A percentile compares a stretch with the other conserved stretches of the same genome.
Conservation (phyloP, 495 filamentous ascomycete genomes). For the Aspergillus sparsus region DNA sequence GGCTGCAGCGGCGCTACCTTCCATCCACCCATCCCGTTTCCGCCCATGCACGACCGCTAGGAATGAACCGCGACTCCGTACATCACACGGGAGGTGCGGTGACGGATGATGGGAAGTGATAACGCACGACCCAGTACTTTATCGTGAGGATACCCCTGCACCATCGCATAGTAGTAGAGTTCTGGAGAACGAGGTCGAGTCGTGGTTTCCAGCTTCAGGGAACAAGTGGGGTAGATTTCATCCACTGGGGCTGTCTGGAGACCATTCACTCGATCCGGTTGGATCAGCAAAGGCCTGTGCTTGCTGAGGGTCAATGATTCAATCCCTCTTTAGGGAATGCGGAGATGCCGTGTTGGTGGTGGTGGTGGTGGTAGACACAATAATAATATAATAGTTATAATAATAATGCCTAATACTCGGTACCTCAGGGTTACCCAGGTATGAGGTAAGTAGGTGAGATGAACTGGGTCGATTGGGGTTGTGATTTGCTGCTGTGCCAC, state of each 20-base stretch:
- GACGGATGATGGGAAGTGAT: not conserved
- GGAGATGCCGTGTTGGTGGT: no score
- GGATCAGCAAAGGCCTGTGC: not conserved
- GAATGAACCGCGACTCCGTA: not conserved
- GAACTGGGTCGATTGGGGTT: no score
- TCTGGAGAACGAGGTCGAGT: not conserved
- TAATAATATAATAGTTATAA: not conserved
- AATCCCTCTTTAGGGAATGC: not conserved
- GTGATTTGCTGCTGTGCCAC: not conserved
- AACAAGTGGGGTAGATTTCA: not conserved
- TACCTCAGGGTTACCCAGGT: no score
- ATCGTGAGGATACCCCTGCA: conserved; percentile 2
- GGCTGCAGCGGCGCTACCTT: not conserved
- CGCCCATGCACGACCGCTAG: not conserved
- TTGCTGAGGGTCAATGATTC: not conserved
- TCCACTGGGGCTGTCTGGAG: not conserved
- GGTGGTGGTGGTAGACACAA: not conserved
- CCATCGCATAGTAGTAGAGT: not conserved
- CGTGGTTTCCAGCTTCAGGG: not conserved
- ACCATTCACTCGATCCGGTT: not conserved
- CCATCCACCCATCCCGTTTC: not conserved
- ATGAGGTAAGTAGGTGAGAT: no score
- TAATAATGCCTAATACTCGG: no score
- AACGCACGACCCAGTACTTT: conserved; percentile 6
- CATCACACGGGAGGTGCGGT: not conserved